Base-by-base conservation (phyloP, 2,329 filamentous ascomycete species). In the Cordyceps farinosa region DNA sequence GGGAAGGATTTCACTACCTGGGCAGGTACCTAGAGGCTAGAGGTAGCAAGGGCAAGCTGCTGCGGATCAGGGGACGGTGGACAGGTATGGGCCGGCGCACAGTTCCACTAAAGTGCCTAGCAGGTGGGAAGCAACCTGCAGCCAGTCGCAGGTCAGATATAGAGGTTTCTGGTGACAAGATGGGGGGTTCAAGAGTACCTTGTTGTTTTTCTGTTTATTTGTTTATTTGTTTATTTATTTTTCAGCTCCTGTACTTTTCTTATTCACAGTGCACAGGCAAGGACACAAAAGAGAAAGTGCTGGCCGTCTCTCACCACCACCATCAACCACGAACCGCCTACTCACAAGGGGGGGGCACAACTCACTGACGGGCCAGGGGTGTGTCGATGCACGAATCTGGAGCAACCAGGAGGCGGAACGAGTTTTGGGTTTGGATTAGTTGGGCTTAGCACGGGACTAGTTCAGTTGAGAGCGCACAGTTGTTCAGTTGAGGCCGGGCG, bases 401-500 rank as follows among this genome's bases (percentile, higher is more conserved):
- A 54, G 58, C 48, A 53, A 45, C 48, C 58, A 61, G 58, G 58
- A 51, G 58, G 58, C 38, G 29, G 29, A 40, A 30, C 29, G 29
- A 38, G 58, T 61, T 61, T 61, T 54, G 58, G 58, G 58, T 61
- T 61, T 61, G 22, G 57, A 27, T 52, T 45, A 61, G 57, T 44
- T 45, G 36, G 48, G 58, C 40, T 34, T 53, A 50, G 57, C 22
- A 44, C 44, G 48, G 38, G n/a, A n/a, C 55, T 50, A 58, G 58
- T 54, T 61, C 50, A 61, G 58, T 61, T 61, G 58, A 61, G 58
- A 42, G 48, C 57, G 27, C 57, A 52, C 55, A 59, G 56, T 59
- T 52, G 58, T 59, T 32, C 56, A 57, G 54, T 59, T 38, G 36
- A 61, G 58, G 36, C 58, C 48, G 48, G 50, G 58, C 58, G 40